These are phyloP conservation scores for Stachybotrys echinatus DNA, from an alignment of 2,329 filamentous ascomycete species.

Conservation along the genomic window DNA sequence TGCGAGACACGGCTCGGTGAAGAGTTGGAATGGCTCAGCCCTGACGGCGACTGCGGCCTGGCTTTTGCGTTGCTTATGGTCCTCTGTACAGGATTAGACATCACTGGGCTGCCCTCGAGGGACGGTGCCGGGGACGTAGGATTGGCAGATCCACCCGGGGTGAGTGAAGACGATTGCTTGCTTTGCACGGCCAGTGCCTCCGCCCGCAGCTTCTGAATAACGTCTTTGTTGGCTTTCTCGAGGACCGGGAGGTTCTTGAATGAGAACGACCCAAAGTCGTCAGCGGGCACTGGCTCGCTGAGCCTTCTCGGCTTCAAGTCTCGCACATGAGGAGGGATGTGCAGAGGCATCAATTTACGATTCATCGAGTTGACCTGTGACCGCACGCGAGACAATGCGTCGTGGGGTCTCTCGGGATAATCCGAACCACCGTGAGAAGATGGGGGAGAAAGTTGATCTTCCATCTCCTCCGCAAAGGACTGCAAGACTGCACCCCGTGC, in stretches of 20 bases:
- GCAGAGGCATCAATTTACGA: conserved; percentile 86
- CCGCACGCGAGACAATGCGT: conserved; percentile 84
- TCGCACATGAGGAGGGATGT: conserved; percentile 93
- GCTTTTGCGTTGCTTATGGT: conserved; percentile 80
- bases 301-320: conserved; percentile 82
- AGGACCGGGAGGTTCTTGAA: conserved; percentile 97
- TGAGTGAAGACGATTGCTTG: conserved; percentile 43
- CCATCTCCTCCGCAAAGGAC: conserved; percentile 88
- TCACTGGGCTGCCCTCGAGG: conserved; percentile 78
- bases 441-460: conserved; percentile 79
- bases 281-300: conserved; percentile 81
- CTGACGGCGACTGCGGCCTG: conserved; percentile 81
- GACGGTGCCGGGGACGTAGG: conserved; percentile 59
- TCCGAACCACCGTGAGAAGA: conserved; percentile 64
- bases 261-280: conserved; percentile 94
- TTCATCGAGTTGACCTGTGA: conserved; percentile 83
- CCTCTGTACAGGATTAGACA: conserved; percentile 75
- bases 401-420: conserved; percentile 85
- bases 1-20: conserved; percentile 79
- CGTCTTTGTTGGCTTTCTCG: conserved; percentile 97
- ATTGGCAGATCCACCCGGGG: conserved; percentile 30
- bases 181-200: conserved; percentile 72
- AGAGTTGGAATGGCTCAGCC: conserved; percentile 71
- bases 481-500: conserved; percentile 84
- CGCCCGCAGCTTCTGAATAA: conserved; percentile 90